Base-by-base conservation (phyloP, 805 yeast species). In the Metschnikowia lochheadii region DNA sequence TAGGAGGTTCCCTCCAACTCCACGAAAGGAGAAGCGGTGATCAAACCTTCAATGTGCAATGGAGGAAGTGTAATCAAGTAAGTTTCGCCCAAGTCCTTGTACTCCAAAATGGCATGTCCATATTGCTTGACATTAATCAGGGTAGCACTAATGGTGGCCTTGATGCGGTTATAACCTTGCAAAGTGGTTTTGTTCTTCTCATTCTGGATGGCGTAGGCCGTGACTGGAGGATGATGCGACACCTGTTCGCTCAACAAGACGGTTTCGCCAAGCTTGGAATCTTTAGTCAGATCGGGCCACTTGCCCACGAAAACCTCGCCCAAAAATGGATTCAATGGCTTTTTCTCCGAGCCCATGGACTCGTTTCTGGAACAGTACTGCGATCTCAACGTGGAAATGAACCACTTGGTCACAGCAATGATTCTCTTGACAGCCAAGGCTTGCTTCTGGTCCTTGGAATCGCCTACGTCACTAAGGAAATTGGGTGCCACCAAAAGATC, bases 161-260 rank as follows among this genome's bases (percentile, higher is more conserved):
- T 87, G 63, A 92, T 81, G 37, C 92, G 92, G 63, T 88, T 91
- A 72, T 89, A 92, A 48, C 99, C 99, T 67, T 91, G 87, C 55
- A 90, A 74, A 39, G 74, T 69, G 23, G 85, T 84, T 33, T 84
- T 78, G 66, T 85, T 78, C 61, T 82, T 80, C 55, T 83, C 87
- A 65, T 90, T 90, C 62, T 80, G 72, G 49, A 94, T 80, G 40
- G 90, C 81, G 65, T 90, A 94, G 6, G 94, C 97, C n/a, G 98
- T 91, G 34, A 87, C 85, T 23, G 99, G 98, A 15, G 99, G 99
- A 68, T 94, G 99, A 71, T 94, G 99, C 54, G 91, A 84, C 13
- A 94, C 97, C 70, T 94, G 99, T 69, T 94, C 99, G 56, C 91
- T 82, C 49, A 89, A 63, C 45, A 92, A 74, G 11, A 82, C 69